These are phyloP conservation scores for Quercus dentata DNA, from an alignment of 306 rosid species.

Conservation along the genomic window DNA sequence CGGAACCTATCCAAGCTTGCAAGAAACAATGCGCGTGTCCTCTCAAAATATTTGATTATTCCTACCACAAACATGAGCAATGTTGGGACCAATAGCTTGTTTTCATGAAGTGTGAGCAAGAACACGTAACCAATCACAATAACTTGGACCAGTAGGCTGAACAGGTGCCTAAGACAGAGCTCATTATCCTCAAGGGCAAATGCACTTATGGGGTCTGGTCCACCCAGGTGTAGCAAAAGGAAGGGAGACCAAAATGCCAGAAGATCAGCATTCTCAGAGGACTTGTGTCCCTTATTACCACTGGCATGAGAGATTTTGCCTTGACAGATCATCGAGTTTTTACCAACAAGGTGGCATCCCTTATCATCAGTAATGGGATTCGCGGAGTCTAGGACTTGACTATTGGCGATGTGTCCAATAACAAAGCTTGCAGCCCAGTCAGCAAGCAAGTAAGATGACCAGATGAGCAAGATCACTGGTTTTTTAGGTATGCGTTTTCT, in stretches of 20 bases:
- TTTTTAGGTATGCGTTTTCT: not conserved
- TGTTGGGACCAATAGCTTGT: constrained; percentile 2
- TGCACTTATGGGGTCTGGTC: no score
- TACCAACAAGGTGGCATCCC: no score
- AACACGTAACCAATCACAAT: not conserved
- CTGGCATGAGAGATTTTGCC: no score
- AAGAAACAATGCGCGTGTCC: constrained; percentile 17
- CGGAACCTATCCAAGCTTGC: constrained; percentile 24
- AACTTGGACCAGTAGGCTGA: no score
- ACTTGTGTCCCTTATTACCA: no score
- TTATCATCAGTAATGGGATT: no score
- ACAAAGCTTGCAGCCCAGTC: constrained; percentile 1
- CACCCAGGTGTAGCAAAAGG: no score
- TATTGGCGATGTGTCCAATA: no score
- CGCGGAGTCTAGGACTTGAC: no score
- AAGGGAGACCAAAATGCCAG: not conserved
- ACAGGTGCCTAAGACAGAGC: no score
- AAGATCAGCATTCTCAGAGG: not conserved
- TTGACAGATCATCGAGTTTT: no score
- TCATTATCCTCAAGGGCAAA: no score
- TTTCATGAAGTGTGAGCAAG: constrained; percentile 8
- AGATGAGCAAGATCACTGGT: not conserved
- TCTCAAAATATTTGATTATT: constrained; percentile 28
- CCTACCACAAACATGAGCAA: constrained; percentile 23
- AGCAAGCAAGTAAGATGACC: constrained; percentile 6